These are phyloP conservation scores for Debaryomyces hansenii DNA, from an alignment of 805 yeast species.

Conservation along the genomic window DNA sequence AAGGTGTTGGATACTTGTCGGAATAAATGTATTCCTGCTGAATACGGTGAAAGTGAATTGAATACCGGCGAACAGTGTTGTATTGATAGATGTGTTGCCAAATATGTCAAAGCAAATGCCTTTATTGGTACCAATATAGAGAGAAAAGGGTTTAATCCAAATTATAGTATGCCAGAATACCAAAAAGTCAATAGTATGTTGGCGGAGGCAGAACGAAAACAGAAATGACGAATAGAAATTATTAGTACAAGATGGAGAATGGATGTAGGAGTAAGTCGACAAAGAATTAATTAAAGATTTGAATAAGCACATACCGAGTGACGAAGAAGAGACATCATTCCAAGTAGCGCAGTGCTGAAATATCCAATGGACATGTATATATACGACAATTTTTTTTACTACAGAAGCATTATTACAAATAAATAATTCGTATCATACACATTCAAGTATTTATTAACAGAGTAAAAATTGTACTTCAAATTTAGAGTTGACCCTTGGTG, in stretches of 20 bases:
- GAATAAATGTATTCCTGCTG: conserved; percentile 79
- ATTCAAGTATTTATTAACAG: not conserved
- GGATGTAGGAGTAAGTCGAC: too few relatives aligned
- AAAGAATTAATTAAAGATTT: too few relatives aligned
- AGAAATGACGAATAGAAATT: not conserved
- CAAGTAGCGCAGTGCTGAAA: not conserved
- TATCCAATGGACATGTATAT: not conserved
- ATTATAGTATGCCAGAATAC: conserved; percentile 43
- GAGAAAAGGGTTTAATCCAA: conserved; percentile 43
- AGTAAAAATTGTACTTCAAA: not conserved
- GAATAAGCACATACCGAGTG: too few relatives aligned
- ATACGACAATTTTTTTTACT: not conserved
- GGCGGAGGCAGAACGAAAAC: not conserved
- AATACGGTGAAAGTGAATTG: conserved; percentile 81
- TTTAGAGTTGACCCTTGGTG: conserved; percentile 61
- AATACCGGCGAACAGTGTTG: conserved; percentile 83
- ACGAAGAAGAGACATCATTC: not conserved
- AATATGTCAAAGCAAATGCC: conserved; percentile 73
- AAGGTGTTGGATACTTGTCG: conserved; percentile 63
- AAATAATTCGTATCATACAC: not conserved
- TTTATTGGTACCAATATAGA: conserved; percentile 56
- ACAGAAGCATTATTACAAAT: not conserved
- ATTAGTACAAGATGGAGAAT: too few relatives aligned
- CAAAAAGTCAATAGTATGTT: conserved; percentile 19
- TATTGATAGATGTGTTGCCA: conserved; percentile 81